Evolutionary conservation across 371 early-diverging fungal genomes (phyloP).

Genomic region (Vittaforma corneae): DNA sequence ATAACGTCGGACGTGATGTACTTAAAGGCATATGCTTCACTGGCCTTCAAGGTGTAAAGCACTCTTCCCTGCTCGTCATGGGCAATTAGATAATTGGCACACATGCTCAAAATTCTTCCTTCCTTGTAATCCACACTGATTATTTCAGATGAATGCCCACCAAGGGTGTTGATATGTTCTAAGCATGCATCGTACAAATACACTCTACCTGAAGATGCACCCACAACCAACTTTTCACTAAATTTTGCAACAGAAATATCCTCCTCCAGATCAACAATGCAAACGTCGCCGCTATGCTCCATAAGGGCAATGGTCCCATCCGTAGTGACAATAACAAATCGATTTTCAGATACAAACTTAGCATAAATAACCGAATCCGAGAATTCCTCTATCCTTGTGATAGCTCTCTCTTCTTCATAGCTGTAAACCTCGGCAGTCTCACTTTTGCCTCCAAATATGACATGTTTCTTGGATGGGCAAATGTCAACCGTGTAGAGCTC

Average conservation of each 20-base stretch:
- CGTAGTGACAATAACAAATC: slow-evolving; percentile 20
- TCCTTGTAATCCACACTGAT: slow-evolving; percentile 10
- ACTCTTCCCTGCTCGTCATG: slow-evolving; percentile 9
- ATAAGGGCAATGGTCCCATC: slow-evolving; percentile 35
- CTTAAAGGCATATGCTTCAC: slow-evolving; percentile 4
- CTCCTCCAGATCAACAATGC: slow-evolving; percentile 18
- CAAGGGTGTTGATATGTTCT: slow-evolving; percentile 17
- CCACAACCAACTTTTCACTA: slow-evolving; percentile 28
- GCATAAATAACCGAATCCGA: slow-evolving; percentile 35
- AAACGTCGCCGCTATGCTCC: slow-evolving; percentile 3
- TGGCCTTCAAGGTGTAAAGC: slow-evolving; percentile 6
- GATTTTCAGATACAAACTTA: slow-evolving; percentile 21
- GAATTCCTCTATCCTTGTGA: slow-evolving; percentile 20
- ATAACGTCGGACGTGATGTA: slow-evolving; percentile 27
- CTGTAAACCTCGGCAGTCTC: slow-evolving; percentile 19
- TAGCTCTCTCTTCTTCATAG: not conserved
- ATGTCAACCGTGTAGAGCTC: slow-evolving; percentile 44
- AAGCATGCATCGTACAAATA: slow-evolving; percentile 31
- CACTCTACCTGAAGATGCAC: slow-evolving; percentile 25
- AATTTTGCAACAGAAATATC: slow-evolving; percentile 26
- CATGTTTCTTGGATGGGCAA: not conserved
- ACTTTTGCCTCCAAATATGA: slow-evolving; percentile 40
- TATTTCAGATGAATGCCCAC: slow-evolving; percentile 28
- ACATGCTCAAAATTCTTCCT: slow-evolving; percentile 17
- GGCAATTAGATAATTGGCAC: slow-evolving; percentile 10